phyloP scores from a whole-genome alignment of 179 eudicot genomes.

The Heliamphora ciliata region DNA sequence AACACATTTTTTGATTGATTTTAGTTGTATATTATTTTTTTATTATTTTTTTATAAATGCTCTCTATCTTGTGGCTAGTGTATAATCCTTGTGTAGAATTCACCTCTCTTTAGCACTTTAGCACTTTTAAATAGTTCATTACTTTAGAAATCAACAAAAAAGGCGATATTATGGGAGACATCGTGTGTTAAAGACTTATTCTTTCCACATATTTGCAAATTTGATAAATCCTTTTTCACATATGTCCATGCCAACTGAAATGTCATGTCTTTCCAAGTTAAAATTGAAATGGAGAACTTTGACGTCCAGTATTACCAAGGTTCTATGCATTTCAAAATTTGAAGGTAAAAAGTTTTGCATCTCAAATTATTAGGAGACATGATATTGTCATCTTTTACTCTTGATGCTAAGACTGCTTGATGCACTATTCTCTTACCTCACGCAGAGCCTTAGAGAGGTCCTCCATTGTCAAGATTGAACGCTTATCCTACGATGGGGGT shows the following conservation, averaged over 20 bases:
- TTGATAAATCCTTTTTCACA: not conserved
- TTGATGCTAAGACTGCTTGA: not conserved
- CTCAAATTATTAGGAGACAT: not conserved
- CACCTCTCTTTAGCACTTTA: too few species aligned
- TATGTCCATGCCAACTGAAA: not conserved
- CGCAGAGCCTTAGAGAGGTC: slow-evolving; percentile 77
- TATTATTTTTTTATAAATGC: too few species aligned
- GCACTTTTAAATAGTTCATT: not conserved
- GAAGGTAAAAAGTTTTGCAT: not conserved
- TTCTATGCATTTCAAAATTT: not conserved
- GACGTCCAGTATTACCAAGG: not conserved
- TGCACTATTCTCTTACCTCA: slow-evolving; percentile 45
- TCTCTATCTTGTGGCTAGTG: too few species aligned
- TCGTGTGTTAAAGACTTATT: not conserved
- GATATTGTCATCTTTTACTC: not conserved
- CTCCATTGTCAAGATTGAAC: slow-evolving; percentile 82
- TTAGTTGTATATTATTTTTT: too few species aligned
- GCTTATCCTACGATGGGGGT: slow-evolving; percentile 53
- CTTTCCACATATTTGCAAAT: not conserved
- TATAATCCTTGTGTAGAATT: too few species aligned
- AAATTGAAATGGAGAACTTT: not conserved
- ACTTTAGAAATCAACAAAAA: too few species aligned
- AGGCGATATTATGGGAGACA: not conserved
- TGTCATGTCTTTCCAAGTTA: not conserved
- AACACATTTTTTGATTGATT: slow-evolving; percentile 26